Evolutionary conservation across 306 rosid genomes (phyloP).

Genomic region (Cyclanthera cordifolia): DNA sequence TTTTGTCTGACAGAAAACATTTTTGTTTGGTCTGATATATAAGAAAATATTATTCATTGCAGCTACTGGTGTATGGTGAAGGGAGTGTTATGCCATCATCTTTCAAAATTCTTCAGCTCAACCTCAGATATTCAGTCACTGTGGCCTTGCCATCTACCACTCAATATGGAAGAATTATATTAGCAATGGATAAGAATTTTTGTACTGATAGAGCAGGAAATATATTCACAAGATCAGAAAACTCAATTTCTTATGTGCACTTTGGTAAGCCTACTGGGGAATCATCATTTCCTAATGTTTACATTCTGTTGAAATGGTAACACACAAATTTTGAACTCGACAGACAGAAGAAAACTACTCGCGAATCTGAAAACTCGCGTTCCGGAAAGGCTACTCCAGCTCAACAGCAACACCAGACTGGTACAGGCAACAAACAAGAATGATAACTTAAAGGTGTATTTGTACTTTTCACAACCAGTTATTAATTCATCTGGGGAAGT

Average conservation of each 20-base stretch:
- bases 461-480: constrained; percentile 68
- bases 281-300: not conserved
- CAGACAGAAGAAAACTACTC: constrained; percentile 68
- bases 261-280: constrained; percentile 34
- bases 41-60: constrained; percentile 5
- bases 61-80: constrained; percentile 87
- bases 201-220: constrained; percentile 80
- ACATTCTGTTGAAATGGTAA: not conserved
- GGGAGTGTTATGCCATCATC: constrained; percentile 81
- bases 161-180: constrained; percentile 53
- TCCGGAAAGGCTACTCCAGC: constrained; percentile 57
- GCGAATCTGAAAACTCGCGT: constrained; percentile 48
- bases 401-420: constrained; percentile 57
- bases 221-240: constrained; percentile 46
- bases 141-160: constrained; percentile 42
- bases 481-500: constrained; percentile 65
- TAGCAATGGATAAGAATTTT: constrained; percentile 74
- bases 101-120: constrained; percentile 45
- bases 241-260: constrained; percentile 54
- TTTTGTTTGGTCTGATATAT: too few relatives aligned
- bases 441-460: constrained; percentile 42
- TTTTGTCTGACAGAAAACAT: too few relatives aligned
- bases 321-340: not conserved
- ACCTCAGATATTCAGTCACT: constrained; percentile 49
- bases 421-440: constrained; percentile 62